Evolutionary conservation across 225 moss, liverwort and hornwort species (phyloP).

Genomic region (Marchantia polymorpha): DNA sequence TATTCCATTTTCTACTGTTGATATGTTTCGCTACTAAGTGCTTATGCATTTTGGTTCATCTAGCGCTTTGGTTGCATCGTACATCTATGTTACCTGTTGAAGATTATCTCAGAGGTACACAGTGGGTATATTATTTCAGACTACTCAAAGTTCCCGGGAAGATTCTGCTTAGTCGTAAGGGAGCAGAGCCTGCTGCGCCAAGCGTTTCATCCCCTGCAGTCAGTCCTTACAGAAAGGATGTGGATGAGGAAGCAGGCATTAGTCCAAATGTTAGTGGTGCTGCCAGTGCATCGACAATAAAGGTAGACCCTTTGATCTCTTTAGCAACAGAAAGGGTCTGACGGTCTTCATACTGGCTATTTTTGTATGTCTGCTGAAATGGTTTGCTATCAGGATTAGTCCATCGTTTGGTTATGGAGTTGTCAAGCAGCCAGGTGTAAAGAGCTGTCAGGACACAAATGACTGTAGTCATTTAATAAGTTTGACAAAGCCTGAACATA

Average conservation of each 20-base stretch:
- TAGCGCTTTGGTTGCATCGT: neutral
- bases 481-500: no score
- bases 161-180: conserved; percentile 45
- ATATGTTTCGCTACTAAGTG: neutral
- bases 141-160: conserved; percentile 50
- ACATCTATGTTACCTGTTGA: neutral
- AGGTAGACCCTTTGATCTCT: conserved; percentile 14
- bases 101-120: neutral
- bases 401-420: neutral
- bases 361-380: neutral
- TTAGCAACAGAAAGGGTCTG: neutral
- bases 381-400: neutral
- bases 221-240: conserved; percentile 32
- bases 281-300: conserved; percentile 35
- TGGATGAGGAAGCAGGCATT: conserved; percentile 36
- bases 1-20: neutral
- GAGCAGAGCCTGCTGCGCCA: conserved; percentile 17
- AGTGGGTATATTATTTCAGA: conserved; percentile 25
- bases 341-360: neutral
- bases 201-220: conserved; percentile 23
- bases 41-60: neutral
- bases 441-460: no score
- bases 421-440: no score
- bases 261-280: conserved; percentile 30
- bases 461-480: no score